These are phyloP conservation scores for Albugo laibachii DNA, from an alignment of 352 stramenopile species.

Conservation along the genomic window DNA sequence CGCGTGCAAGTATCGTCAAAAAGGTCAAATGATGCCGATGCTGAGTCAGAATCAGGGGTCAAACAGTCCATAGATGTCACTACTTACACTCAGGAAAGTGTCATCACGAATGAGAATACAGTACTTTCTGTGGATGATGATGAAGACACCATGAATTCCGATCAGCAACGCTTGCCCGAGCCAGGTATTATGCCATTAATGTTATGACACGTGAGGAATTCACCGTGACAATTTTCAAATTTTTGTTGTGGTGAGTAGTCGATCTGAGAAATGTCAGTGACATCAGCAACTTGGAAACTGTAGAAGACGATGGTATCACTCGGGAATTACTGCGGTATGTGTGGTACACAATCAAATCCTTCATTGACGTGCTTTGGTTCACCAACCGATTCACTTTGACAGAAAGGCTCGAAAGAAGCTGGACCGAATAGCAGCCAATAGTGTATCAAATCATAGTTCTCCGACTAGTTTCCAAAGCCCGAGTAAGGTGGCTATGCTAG, in stretches of 20 bases:
- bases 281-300: background rate
- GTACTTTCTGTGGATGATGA: background rate
- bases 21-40: background rate
- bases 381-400: background rate
- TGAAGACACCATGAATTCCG: background rate
- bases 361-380: background rate
- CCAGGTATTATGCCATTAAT: background rate
- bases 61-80: background rate
- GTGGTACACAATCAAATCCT: background rate
- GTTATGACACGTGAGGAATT: background rate
- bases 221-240: background rate
- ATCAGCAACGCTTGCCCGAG: background rate
- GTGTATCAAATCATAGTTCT: background rate
- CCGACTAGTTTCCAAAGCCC: background rate
- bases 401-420: background rate
- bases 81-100: background rate
- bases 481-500: background rate
- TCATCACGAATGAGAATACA: background rate
- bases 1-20: background rate
- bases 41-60: background rate
- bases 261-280: background rate
- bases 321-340: background rate
- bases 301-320: background rate
- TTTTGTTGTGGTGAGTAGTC: background rate
- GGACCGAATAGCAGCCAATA: background rate